A percentile compares a stretch with the other conserved stretches of the same genome.
phyloP scores from a whole-genome alignment of 345 rosid species.

The Excoecaria cochinchinensis region DNA sequence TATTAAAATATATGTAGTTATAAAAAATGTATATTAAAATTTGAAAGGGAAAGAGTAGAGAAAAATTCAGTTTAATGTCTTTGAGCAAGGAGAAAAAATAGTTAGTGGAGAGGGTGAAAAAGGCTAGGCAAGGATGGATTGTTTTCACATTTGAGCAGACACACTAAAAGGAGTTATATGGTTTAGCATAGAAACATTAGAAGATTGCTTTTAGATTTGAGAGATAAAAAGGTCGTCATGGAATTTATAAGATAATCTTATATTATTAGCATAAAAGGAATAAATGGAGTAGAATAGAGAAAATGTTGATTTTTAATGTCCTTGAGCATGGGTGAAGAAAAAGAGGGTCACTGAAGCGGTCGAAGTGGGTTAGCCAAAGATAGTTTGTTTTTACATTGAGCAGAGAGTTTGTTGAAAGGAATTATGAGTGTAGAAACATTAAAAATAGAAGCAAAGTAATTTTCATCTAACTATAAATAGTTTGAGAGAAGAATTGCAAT shows the following conservation, averaged over 20 bases:
- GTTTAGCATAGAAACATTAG: too few species aligned
- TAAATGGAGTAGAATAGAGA: background rate
- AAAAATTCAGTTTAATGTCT: background rate
- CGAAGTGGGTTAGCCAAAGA: background rate
- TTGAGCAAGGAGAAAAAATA: background rate
- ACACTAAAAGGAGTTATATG: too few species aligned
- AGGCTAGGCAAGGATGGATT: too few species aligned
- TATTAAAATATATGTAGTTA: background rate
- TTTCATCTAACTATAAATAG: background rate
- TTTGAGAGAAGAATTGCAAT: background rate
- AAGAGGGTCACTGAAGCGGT: background rate
- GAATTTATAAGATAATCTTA: too few species aligned
- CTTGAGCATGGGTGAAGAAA: background rate
- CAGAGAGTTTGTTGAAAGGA: background rate
- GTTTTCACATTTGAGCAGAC: too few species aligned
- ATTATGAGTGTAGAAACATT: background rate
- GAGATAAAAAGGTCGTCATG: too few species aligned
- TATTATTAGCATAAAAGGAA: too few species aligned
- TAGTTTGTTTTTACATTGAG: background rate
- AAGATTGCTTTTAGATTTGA: too few species aligned
- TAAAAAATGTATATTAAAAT: background rate
- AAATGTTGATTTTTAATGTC: background rate
- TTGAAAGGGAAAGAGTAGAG: background rate
- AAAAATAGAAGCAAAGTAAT: background rate
- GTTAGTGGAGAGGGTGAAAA: too few species aligned